These are phyloP conservation scores for Penicillium palitans DNA, from an alignment of 2,329 filamentous ascomycete genomes.

Conservation along the genomic window DNA sequence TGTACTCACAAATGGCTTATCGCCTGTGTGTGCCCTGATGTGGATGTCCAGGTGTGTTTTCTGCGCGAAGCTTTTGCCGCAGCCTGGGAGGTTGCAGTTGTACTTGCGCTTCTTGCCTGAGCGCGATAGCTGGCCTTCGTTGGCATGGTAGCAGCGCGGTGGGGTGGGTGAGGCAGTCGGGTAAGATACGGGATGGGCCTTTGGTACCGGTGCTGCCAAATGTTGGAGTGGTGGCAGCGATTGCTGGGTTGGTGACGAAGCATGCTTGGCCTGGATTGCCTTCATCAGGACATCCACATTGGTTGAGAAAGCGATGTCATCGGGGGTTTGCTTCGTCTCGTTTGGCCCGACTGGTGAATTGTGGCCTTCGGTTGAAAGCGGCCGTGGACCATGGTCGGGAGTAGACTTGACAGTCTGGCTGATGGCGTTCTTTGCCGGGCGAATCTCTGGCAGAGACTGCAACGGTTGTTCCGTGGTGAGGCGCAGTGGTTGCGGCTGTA, in stretches of 20 bases:
- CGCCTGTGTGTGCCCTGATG: constrained; percentile 80
- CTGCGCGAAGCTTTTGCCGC: constrained; percentile 80
- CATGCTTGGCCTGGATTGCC: constrained; percentile 70
- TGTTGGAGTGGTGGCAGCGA: constrained; percentile 40
- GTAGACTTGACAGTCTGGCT: constrained; percentile 26
- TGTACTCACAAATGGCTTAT: constrained; percentile 78
- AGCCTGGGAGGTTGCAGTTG: constrained; percentile 70
- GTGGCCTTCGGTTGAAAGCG: neutral
- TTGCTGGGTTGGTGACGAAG: constrained; percentile 29
- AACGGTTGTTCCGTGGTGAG: constrained; percentile 34
- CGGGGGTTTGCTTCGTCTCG: constrained; percentile 27
- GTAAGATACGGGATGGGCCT: constrained; percentile 27
- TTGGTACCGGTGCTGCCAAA: constrained; percentile 28
- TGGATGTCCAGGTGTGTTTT: constrained; percentile 94
- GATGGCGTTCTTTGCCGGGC: constrained; percentile 41
- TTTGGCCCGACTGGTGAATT: constrained; percentile 1
- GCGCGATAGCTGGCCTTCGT: constrained; percentile 39
- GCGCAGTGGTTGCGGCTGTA: constrained; percentile 30
- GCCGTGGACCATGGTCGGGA: constrained; percentile 12
- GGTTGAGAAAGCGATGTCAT: constrained; percentile 69
- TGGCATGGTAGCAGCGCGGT: constrained; percentile 26
- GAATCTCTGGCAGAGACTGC: constrained; percentile 40
- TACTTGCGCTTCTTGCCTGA: constrained; percentile 61
- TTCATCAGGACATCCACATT: constrained; percentile 87
- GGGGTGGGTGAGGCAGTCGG: constrained; percentile 8